These are phyloP conservation scores for Hordeum pubiflorum DNA, from an alignment of 202 grass and related monocot genomes.

Conservation along the genomic window DNA sequence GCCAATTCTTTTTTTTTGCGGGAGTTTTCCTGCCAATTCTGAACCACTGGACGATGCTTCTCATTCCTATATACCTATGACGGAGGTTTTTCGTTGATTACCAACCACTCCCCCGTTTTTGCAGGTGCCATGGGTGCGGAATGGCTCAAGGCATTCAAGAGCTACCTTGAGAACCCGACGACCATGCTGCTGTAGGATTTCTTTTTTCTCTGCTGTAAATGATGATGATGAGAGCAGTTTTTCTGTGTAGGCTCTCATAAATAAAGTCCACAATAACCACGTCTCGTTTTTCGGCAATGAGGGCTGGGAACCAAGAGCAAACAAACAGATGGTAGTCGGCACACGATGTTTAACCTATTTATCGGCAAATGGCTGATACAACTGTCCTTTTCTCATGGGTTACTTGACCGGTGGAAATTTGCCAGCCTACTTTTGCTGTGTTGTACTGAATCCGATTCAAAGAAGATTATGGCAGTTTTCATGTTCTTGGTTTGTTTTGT, in stretches of 20 bases:
- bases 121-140: neutral
- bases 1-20: too few species aligned
- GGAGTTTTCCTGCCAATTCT: neutral
- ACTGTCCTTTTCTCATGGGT: neutral
- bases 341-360: neutral
- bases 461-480: too few species aligned
- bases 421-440: neutral
- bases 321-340: neutral
- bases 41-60: neutral
- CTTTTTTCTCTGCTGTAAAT: neutral
- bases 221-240: neutral
- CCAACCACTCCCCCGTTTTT: neutral
- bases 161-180: conserved; percentile 9
- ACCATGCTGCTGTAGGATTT: conserved; percentile 11
- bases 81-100: neutral
- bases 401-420: neutral
- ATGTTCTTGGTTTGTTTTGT: too few species aligned
- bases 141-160: conserved; percentile 10
- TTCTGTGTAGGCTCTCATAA: neutral
- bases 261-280: conserved; percentile 5
- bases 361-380: neutral
- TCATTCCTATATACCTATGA: neutral
- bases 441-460: too few species aligned
- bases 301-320: neutral
- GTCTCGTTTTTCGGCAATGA: neutral